Evolutionary conservation across 2,329 filamentous ascomycete species (phyloP), one percentile per base, ranked within the genome.

Genomic region (Talaromyces sp.): DNA sequence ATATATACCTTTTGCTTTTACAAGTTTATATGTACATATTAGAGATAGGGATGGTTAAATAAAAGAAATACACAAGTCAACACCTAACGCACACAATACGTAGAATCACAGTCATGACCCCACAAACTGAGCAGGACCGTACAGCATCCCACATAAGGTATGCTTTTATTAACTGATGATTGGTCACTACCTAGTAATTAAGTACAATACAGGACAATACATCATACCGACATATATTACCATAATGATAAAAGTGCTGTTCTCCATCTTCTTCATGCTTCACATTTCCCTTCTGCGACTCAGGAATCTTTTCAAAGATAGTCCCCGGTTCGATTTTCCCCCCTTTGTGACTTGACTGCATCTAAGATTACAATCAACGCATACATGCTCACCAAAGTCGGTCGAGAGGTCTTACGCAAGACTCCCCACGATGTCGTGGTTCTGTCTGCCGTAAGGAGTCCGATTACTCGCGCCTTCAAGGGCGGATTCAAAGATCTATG

Each of bases 391-490:
- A 54, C 57, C 58, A 65, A 58, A 50, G 48, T 63, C 41, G 50
- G 62, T 13, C 62, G 65, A 33, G 65, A 65, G 35, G 58, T 66
- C 57, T 63, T 66, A 5, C 57, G 63, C 24, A 92, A 97, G 83
- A 93, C 95, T 77, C 86, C 92, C 71, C 92, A 97, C 78, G 93
- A 97, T 82, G 85, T 97, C 63, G 93, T 97, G 77, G 95, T 97
- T 75, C 97, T 94, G 10, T 87, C 94, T 68, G 93, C 93, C 52
- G 84, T 93, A 72, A 90, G 93, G 66, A 97, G 93, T 59, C 92
- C 93, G 1, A 85, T 97, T 66, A 84, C 89, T 74, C 96, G 96
- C 81, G 92, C 85, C 62, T 85, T 85, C 78, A 97, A 96, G 84
- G 93, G 93, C 70, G 92, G 92, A 59, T 90, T 97, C 83, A 97